Evolutionary conservation across 2,329 filamentous ascomycete species (phyloP).

Genomic region (Achaetomium macrosporum): DNA sequence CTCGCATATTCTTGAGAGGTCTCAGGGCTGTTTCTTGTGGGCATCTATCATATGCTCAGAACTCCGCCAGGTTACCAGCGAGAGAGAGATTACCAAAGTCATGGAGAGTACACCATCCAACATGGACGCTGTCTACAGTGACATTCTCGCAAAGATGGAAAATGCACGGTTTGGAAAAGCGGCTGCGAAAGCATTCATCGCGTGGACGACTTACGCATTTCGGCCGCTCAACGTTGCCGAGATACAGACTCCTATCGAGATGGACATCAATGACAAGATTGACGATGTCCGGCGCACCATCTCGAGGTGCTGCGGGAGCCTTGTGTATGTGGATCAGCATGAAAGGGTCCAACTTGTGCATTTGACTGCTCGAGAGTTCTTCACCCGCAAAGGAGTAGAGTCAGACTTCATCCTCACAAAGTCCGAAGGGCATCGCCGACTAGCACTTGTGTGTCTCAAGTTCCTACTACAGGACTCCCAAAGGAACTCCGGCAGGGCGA

Average conservation of each 20-base stretch:
- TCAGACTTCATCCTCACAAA: constrained; percentile 26
- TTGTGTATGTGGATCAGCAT: constrained; percentile 26
- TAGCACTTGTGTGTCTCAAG: constrained; percentile 26
- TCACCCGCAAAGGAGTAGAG: constrained; percentile 11
- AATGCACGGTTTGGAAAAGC: constrained; percentile 23
- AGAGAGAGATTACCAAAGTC: constrained; percentile 22
- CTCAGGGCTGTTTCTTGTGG: constrained; percentile 30
- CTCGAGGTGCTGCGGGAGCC: constrained; percentile 24
- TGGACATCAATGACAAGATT: constrained; percentile 27
- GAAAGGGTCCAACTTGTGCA: constrained; percentile 27
- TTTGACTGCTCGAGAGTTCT: constrained; percentile 27
- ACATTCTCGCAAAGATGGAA: constrained; percentile 27
- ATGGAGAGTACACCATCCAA: constrained; percentile 24
- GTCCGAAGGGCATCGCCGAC: constrained; percentile 19
- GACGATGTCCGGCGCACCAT: constrained; percentile 24
- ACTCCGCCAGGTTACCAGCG: constrained; percentile 25
- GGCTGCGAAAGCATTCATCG: constrained; percentile 24
- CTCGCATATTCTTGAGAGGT: constrained; percentile 23
- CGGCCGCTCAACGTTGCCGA: constrained; percentile 25
- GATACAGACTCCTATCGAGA: constrained; percentile 24
- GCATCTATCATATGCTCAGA: constrained; percentile 26
- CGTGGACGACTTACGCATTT: constrained; percentile 26
- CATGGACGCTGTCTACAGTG: constrained; percentile 28
- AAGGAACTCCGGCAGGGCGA: background rate
- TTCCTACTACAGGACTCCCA: constrained; percentile 14